These are phyloP conservation scores for Cucumis sativus DNA, from an alignment of 306 rosid genomes.

Conservation along the genomic window DNA sequence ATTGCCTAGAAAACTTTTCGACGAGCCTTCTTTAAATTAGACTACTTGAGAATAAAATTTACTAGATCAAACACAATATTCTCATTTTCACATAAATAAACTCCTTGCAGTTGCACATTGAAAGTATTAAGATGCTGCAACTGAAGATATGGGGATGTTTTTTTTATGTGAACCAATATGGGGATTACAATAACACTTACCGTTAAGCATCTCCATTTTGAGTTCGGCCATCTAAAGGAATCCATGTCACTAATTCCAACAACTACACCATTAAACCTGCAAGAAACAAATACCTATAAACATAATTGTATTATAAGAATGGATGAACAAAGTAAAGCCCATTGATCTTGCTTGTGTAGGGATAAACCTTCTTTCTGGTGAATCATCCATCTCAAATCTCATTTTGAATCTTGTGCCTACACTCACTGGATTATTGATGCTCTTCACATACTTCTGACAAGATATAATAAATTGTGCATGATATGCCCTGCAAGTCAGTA, in stretches of 20 bases:
- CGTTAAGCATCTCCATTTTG: slow-evolving; percentile 95
- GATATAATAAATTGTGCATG: slow-evolving; percentile 85
- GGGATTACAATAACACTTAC: slow-evolving; percentile 20
- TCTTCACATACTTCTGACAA: slow-evolving; percentile 58
- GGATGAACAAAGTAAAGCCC: not conserved
- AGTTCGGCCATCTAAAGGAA: slow-evolving; percentile 80
- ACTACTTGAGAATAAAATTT: not conserved
- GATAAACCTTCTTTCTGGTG: slow-evolving; percentile 77
- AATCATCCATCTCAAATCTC: slow-evolving; percentile 88
- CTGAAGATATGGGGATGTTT: not conserved
- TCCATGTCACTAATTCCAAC: slow-evolving; percentile 75
- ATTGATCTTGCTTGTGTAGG: slow-evolving; percentile 1
- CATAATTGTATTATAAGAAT: slow-evolving; percentile 11
- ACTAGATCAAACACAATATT: not conserved
- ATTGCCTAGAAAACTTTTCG: not conserved
- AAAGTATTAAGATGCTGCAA: not conserved
- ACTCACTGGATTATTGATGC: slow-evolving; percentile 53
- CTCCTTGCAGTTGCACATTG: not conserved
- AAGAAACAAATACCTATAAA: slow-evolving; percentile 19
- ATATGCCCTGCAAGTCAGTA: slow-evolving; percentile 55
- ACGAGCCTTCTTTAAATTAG: not conserved
- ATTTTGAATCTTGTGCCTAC: slow-evolving; percentile 80
- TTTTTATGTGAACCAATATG: not conserved
- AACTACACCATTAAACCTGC: slow-evolving; percentile 68
- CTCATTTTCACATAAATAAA: not conserved